These are phyloP conservation scores for Drechslerella coelobrocha DNA, from an alignment of 2,329 filamentous ascomycete genomes.

Conservation along the genomic window DNA sequence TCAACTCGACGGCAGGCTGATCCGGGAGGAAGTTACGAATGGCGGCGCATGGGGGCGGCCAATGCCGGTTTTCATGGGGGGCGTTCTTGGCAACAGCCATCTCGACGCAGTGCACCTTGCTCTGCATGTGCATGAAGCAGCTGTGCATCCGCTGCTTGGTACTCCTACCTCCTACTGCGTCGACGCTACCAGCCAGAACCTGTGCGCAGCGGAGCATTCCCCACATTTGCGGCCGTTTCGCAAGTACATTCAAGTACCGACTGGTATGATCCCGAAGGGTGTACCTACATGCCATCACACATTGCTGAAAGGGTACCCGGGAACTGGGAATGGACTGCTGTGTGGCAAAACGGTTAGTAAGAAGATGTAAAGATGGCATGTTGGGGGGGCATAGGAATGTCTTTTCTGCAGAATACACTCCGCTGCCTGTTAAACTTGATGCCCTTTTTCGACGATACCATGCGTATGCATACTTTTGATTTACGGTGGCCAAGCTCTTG, in stretches of 20 bases:
- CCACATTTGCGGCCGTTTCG: conserved; percentile 21
- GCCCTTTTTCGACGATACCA: no score
- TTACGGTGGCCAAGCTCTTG: no score
- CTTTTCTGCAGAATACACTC: no score
- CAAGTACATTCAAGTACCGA: conserved; percentile 17
- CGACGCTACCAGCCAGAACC: no score
- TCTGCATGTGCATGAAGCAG: background rate
- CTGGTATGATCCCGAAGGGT: background rate
- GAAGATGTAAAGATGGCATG: conserved; percentile 1
- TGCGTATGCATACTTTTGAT: no score
- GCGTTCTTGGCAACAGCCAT: conserved; percentile 8
- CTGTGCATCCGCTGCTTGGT: no score
- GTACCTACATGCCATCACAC: background rate
- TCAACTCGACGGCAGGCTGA: conserved; percentile 34
- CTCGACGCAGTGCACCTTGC: conserved; percentile 8
- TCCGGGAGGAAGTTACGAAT: conserved; percentile 10
- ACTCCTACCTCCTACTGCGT: no score
- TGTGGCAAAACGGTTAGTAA: background rate
- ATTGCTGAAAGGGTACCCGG: conserved; percentile 22
- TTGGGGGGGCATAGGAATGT: background rate
- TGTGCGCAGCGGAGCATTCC: conserved; percentile 16
- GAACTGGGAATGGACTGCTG: conserved; percentile 18
- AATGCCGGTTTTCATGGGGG: conserved; percentile 3
- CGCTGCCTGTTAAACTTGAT: no score
- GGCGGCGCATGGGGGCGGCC: conserved; percentile 3